phyloP scores from a whole-genome alignment of 1,139 yeast species.

The Taphrina confusa region DNA sequence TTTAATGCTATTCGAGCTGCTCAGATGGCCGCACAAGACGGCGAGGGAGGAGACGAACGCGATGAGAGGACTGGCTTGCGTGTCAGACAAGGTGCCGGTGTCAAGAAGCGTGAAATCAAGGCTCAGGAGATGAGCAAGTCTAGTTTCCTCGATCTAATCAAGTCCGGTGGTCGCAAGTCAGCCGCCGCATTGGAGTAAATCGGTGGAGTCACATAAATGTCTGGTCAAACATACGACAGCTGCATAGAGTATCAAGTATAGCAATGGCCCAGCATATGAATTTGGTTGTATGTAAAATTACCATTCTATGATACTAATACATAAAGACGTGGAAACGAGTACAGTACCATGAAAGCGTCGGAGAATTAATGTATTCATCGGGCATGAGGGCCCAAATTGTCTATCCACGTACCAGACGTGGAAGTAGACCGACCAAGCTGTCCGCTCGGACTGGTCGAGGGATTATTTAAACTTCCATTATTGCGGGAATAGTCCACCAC shows the following conservation, averaged over 20 bases:
- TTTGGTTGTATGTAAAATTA: too few relatives aligned
- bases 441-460: not conserved
- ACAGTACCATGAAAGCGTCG: too few relatives aligned
- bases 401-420: slow-evolving; percentile 13
- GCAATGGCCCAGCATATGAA: too few relatives aligned
- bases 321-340: too few relatives aligned
- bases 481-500: not conserved
- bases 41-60: slow-evolving; percentile 20
- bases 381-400: slow-evolving; percentile 1
- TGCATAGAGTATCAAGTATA: too few relatives aligned
- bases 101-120: slow-evolving; percentile 21
- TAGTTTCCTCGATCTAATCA: slow-evolving; percentile 37
- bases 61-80: slow-evolving; percentile 3
- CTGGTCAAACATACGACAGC: too few relatives aligned
- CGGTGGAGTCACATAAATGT: too few relatives aligned
- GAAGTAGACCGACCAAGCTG: too few relatives aligned
- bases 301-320: too few relatives aligned
- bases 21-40: slow-evolving; percentile 60
- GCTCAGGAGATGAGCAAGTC: slow-evolving; percentile 36
- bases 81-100: slow-evolving; percentile 22
- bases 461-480: not conserved
- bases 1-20: slow-evolving; percentile 88
- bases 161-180: slow-evolving; percentile 13
- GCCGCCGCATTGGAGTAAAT: not conserved
- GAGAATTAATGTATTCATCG: not conserved